These are phyloP conservation scores for Ophiostoma ulmi DNA, from an alignment of 2,329 filamentous ascomycete genomes.

Conservation along the genomic window DNA sequence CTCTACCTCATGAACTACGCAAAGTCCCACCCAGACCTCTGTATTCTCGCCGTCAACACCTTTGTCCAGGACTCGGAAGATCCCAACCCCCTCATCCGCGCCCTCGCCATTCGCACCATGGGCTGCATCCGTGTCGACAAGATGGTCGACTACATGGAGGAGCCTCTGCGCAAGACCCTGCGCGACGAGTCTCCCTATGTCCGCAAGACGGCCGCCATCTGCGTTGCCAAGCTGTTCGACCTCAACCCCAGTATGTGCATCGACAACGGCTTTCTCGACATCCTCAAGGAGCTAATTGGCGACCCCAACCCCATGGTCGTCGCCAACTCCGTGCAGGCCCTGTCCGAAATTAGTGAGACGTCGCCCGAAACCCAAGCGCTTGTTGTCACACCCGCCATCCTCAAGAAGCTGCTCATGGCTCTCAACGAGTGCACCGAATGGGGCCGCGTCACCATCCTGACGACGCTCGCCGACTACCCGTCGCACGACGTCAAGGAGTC, in stretches of 20 bases:
- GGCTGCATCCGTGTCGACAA: slow-evolving; percentile 97
- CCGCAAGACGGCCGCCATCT: slow-evolving; percentile 94
- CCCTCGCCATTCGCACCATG: slow-evolving; percentile 95
- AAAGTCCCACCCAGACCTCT: slow-evolving; percentile 96
- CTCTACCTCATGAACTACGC: slow-evolving; percentile 99
- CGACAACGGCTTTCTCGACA: slow-evolving; percentile 94
- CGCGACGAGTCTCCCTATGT: slow-evolving; percentile 98
- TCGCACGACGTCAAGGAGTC: slow-evolving; percentile 88
- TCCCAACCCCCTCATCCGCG: slow-evolving; percentile 90
- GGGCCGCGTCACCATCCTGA: slow-evolving; percentile 90
- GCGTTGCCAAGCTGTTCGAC: slow-evolving; percentile 96
- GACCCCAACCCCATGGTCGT: slow-evolving; percentile 99
- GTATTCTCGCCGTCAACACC: slow-evolving; percentile 97
- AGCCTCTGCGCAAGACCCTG: slow-evolving; percentile 89
- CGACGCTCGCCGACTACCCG: slow-evolving; percentile 82
- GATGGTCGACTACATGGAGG: slow-evolving; percentile 99
- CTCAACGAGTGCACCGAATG: slow-evolving; percentile 98
- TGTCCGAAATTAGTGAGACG: slow-evolving; percentile 84
- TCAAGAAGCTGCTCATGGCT: slow-evolving; percentile 95
- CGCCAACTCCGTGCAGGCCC: slow-evolving; percentile 89
- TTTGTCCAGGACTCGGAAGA: slow-evolving; percentile 99
- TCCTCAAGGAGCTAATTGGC: slow-evolving; percentile 88
- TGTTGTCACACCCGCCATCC: slow-evolving; percentile 69
- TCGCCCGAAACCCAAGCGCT: slow-evolving; percentile 87
- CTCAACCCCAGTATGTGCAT: slow-evolving; percentile 87